Evolutionary conservation across 2,329 filamentous ascomycete species (phyloP).

Genomic region (Tolypocladium tropicale): DNA sequence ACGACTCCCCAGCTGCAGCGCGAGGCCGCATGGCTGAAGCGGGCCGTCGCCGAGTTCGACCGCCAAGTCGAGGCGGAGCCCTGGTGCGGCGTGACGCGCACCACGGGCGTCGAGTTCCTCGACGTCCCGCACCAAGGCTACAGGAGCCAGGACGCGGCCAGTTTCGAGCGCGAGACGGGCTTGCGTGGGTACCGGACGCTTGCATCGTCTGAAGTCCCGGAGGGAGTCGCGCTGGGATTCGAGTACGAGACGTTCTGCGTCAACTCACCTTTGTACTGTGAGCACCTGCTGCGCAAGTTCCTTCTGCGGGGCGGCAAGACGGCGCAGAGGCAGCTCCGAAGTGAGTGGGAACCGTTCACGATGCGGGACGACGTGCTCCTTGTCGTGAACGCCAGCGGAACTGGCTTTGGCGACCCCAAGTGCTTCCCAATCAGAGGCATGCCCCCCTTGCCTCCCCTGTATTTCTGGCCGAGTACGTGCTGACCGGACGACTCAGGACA

Average conservation of each 20-base stretch:
- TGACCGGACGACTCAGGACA: slow-evolving; percentile 15
- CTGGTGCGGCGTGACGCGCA: slow-evolving; percentile 34
- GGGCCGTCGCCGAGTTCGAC: slow-evolving; percentile 14
- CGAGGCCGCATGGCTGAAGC: slow-evolving; percentile 21
- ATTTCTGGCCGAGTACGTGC: neutral
- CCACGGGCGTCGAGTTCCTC: slow-evolving; percentile 41
- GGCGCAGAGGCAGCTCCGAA: slow-evolving; percentile 14
- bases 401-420: slow-evolving; percentile 20
- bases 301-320: slow-evolving; percentile 19
- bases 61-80: slow-evolving; percentile 13
- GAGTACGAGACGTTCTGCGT: slow-evolving; percentile 45
- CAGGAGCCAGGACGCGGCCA: slow-evolving; percentile 13
- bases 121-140: slow-evolving; percentile 33
- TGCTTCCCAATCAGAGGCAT: slow-evolving; percentile 23
- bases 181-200: slow-evolving; percentile 18
- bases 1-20: slow-evolving; percentile 19
- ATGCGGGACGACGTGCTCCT: slow-evolving; percentile 11
- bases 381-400: slow-evolving; percentile 22
- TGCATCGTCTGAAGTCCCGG: slow-evolving; percentile 25
- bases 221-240: slow-evolving; percentile 32
- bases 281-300: slow-evolving; percentile 19
- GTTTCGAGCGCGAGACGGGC: slow-evolving; percentile 17
- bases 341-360: slow-evolving; percentile 21
- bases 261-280: slow-evolving; percentile 43
- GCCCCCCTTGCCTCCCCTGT: neutral